phyloP scores from a whole-genome alignment of 768 basidiomycete species.

The Panaeolus papilionaceus region DNA sequence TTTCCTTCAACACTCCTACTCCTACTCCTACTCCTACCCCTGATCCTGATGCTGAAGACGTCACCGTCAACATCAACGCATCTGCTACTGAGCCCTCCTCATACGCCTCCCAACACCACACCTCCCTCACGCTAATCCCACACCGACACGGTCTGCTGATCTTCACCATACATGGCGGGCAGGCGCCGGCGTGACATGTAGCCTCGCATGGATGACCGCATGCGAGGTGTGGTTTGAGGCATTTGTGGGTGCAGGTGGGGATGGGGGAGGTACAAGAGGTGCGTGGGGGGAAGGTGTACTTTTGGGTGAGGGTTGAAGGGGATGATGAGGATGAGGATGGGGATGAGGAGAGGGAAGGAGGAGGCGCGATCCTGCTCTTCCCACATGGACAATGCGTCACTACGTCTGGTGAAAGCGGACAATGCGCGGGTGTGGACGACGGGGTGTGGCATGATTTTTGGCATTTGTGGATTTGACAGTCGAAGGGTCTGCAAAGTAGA shows the following conservation, averaged over 20 bases:
- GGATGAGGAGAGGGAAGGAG: neutral
- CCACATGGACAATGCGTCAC: conserved; percentile 88
- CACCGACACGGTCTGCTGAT: conserved; percentile 88
- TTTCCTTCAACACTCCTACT: conserved; percentile 30
- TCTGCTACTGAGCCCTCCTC: neutral
- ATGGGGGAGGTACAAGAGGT: conserved; percentile 73
- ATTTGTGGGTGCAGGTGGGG: conserved; percentile 77
- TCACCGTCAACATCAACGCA: too few relatives aligned
- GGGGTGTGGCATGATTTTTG: conserved; percentile 80
- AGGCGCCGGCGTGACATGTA: conserved; percentile 78
- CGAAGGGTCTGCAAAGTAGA: conserved; percentile 54
- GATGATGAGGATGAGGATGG: conserved; percentile 15
- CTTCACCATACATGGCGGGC: conserved; percentile 77
- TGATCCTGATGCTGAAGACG: too few relatives aligned
- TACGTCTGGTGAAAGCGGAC: conserved; percentile 74
- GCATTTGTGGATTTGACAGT: conserved; percentile 83
- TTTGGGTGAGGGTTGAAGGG: conserved; percentile 30
- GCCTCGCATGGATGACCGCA: conserved; percentile 80
- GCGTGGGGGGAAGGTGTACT: conserved; percentile 48
- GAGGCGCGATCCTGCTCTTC: conserved; percentile 54
- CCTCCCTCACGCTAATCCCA: conserved; percentile 64
- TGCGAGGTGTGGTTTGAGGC: conserved; percentile 62
- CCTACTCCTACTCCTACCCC: too few relatives aligned
- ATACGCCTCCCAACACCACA: conserved; percentile 50
- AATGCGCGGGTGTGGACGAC: conserved; percentile 57